These are phyloP conservation scores for Chlamydomonas incerta DNA, from an alignment of 139 green algal species.

Conservation along the genomic window DNA sequence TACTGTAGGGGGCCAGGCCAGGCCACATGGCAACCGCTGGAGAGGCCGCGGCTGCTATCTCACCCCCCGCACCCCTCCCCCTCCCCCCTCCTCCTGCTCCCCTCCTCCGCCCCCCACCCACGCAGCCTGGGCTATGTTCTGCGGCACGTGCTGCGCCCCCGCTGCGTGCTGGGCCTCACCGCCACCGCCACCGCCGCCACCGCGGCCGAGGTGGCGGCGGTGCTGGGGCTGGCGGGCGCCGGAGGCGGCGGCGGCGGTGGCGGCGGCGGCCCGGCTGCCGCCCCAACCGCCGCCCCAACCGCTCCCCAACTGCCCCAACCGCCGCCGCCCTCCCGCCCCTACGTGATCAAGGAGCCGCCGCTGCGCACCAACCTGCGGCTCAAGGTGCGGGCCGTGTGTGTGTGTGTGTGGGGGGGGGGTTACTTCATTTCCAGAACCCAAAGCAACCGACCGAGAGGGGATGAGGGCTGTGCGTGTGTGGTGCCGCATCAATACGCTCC, in stretches of 20 bases:
- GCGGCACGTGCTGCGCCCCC: slow-evolving; percentile 55
- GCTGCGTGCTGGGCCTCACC: slow-evolving; percentile 87
- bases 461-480: too few relatives aligned
- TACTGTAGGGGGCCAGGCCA: too few relatives aligned
- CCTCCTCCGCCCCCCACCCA: background rate
- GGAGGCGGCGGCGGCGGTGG: background rate
- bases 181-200: slow-evolving; percentile 89
- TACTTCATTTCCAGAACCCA: too few relatives aligned
- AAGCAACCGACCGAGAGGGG: background rate
- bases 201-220: slow-evolving; percentile 36
- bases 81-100: slow-evolving; percentile 40
- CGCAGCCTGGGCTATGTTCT: slow-evolving; percentile 70
- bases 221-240: slow-evolving; percentile 69
- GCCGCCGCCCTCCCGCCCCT: too few relatives aligned
- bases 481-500: too few relatives aligned
- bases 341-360: slow-evolving; percentile 68
- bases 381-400: slow-evolving; percentile 55
- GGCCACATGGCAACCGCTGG: too few relatives aligned
- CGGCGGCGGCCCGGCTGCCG: too few relatives aligned
- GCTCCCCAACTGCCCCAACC: too few relatives aligned
- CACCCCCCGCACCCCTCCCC: too few relatives aligned
- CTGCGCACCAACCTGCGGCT: slow-evolving; percentile 86
- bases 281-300: too few relatives aligned
- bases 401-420: background rate
- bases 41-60: too few relatives aligned